Conservation (phyloP, 225 moss, liverwort and hornwort genomes). For the Pseudisothecium myosuroides region DNA sequence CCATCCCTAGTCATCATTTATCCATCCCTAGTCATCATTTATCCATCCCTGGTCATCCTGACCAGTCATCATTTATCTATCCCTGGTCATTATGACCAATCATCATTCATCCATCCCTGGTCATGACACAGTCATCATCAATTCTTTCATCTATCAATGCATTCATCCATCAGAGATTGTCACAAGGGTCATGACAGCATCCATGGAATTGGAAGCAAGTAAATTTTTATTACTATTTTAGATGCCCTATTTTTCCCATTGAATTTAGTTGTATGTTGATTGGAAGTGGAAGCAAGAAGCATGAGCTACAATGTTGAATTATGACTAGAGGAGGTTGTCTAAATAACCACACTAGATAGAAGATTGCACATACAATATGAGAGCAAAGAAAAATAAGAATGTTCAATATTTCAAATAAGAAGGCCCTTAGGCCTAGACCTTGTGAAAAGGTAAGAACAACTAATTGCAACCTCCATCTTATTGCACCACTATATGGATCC, state of each 20-base stretch:
- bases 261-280: accelerated
- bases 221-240: not conserved
- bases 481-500: no score
- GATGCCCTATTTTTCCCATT: not conserved
- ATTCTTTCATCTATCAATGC: no score
- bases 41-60: no score
- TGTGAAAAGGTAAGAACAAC: not conserved
- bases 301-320: not conserved
- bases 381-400: not conserved
- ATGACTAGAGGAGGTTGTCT: not conserved
- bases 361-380: not conserved
- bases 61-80: no score
- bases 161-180: no score
- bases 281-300: not conserved
- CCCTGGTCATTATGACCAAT: no score
- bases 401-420: not conserved
- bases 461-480: not conserved
- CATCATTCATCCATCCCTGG: no score
- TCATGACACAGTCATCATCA: no score
- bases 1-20: no score
- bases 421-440: not conserved
- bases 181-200: no score
- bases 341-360: not conserved
- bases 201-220: not conserved
- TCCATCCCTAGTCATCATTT: no score